These are phyloP conservation scores for Termitomyces sp. DNA, from an alignment of 768 basidiomycete genomes.

Conservation along the genomic window DNA sequence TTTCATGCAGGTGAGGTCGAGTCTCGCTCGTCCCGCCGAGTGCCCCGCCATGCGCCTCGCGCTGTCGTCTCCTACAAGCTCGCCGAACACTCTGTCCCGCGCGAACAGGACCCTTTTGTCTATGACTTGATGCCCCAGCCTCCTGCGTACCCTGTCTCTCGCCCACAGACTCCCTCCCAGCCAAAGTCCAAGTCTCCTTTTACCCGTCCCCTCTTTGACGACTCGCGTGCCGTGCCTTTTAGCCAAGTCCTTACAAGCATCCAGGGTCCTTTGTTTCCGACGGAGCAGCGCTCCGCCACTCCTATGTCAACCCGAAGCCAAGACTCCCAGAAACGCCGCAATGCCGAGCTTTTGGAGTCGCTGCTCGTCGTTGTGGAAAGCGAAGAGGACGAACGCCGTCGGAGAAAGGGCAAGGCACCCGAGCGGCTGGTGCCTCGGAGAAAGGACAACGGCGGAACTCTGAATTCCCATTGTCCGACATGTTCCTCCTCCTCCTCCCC, in stretches of 20 bases:
- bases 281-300: constrained; percentile 25
- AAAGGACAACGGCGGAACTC: constrained; percentile 4
- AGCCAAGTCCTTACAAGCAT: constrained; percentile 51
- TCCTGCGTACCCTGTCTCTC: neutral
- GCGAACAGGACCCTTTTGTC: constrained; percentile 18
- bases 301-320: constrained; percentile 16
- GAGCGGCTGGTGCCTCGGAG: constrained; percentile 7
- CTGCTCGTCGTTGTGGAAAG: constrained; percentile 39
- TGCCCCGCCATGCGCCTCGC: constrained; percentile 4
- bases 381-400: constrained; percentile 31
- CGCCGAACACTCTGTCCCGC: constrained; percentile 4
- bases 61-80: constrained; percentile 16
- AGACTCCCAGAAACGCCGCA: constrained; percentile 11
- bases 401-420: constrained; percentile 25
- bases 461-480: neutral
- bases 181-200: constrained; percentile 14
- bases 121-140: constrained; percentile 21
- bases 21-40: neutral
- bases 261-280: constrained; percentile 52
- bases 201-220: constrained; percentile 22
- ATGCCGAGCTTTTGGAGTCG: constrained; percentile 34
- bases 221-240: constrained; percentile 42
- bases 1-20: neutral
- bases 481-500: constrained; percentile 19
- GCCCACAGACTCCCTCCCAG: constrained; percentile 3